Evolutionary conservation across 352 stramenopile species (phyloP), one percentile per base, ranked within the genome.

Genomic region (Pythium oligandrum): DNA sequence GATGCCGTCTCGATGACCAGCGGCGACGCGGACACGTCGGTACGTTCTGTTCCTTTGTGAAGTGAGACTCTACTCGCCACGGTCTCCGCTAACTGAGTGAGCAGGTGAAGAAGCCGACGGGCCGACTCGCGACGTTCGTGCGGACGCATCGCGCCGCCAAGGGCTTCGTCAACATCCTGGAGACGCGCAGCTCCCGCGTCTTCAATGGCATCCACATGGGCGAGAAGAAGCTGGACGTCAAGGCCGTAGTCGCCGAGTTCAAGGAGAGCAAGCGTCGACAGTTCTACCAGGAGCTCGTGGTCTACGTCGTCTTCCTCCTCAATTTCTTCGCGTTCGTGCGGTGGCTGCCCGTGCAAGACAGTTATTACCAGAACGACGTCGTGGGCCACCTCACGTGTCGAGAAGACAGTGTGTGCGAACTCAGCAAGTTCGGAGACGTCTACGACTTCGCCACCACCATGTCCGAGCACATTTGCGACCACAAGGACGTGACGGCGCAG

Each of bases 201-300:
- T 88, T 88, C 74, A 82, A 85, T 32, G 84, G 84, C 6, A 86
- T 95, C 55, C 83, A 92, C 54, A 90, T 95, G 76, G 82, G 93
- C 60, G 93, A 95, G 69, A 95, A 93, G 63, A 95, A 95, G 48
- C 67, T 95, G 30, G 75, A 93, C 39, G 56, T 95, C 6, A 68
- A 83, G 44, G 75, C 65, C 12, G 78, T 95, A 5, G 72, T 78
- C 32, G 63, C 80, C 46, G 79, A 95, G 63, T 95, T 90, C 69
- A 95, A 93, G 53, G 81, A 95, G 67, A 83, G 88, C 52, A 93
- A 92, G 65, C 83, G 84, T 5, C 66, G 75, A 8, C 80, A 93
- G 65, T 95, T 95, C 51, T 95, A 95, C 75, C 78, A 95, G 57
- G 84, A 95, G 50, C 68, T 95, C 4, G 62, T 95, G 11, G 84